phyloP scores from a whole-genome alignment of 345 rosid species.

The Arabis alpina region DNA sequence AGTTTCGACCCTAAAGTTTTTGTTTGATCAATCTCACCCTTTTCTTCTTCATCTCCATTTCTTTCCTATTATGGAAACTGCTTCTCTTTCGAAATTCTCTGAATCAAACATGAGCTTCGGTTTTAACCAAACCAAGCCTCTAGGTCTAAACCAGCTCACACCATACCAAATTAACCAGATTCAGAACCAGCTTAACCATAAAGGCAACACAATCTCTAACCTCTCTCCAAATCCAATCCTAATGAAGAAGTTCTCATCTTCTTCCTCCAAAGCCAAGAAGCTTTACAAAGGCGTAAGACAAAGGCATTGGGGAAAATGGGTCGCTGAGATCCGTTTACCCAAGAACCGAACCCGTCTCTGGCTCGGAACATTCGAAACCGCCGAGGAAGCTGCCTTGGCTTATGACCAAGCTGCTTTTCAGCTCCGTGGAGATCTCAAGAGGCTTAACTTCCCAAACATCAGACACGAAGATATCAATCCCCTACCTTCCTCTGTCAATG shows the following conservation, averaged over 20 bases:
- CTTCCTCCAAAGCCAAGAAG: constrained; percentile 46
- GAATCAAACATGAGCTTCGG: constrained; percentile 25
- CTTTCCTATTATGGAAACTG: constrained; percentile 43
- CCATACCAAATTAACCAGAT: constrained; percentile 70
- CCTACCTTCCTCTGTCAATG: constrained; percentile 76
- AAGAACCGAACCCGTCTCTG: constrained; percentile 84
- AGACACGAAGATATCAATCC: constrained; percentile 60
- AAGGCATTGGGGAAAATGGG: constrained; percentile 95
- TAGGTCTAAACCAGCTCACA: constrained; percentile 63
- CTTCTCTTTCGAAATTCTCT: constrained; percentile 16
- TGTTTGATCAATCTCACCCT: neutral
- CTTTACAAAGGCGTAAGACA: constrained; percentile 85
- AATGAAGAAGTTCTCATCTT: constrained; percentile 49
- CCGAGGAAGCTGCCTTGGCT: constrained; percentile 79
- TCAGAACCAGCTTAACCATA: constrained; percentile 53
- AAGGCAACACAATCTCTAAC: constrained; percentile 28
- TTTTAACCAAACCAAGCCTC: constrained; percentile 41
- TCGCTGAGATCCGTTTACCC: constrained; percentile 84
- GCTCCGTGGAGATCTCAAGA: constrained; percentile 70
- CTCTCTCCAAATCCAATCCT: constrained; percentile 54
- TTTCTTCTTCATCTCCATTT: neutral
- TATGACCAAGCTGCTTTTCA: constrained; percentile 82
- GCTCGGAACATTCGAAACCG: constrained; percentile 90
- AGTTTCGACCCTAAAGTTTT: constrained; percentile 4
- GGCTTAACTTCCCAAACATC: constrained; percentile 77